Conservation (phyloP, 192 early-diverging fungal genomes). For the Podila clonocystis region DNA sequence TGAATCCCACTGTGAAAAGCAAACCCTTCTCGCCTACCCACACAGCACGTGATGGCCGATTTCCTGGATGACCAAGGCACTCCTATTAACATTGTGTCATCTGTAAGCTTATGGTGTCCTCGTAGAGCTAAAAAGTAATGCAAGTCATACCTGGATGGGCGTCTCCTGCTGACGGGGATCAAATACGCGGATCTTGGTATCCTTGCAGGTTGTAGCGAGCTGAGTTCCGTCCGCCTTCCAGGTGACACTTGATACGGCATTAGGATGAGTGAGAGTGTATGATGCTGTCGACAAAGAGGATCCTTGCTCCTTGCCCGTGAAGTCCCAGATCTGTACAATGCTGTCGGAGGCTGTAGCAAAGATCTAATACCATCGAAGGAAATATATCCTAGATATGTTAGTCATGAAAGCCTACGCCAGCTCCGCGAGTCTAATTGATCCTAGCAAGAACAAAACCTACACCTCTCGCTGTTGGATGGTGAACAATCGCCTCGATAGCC, state of each 20-base stretch:
- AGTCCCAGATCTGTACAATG: slow-evolving; percentile 62
- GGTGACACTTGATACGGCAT: slow-evolving; percentile 60
- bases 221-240: slow-evolving; percentile 70
- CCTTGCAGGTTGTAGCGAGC: slow-evolving; percentile 64
- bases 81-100: slow-evolving; percentile 53
- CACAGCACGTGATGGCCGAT: slow-evolving; percentile 70
- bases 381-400: neutral
- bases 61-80: slow-evolving; percentile 65
- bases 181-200: slow-evolving; percentile 66
- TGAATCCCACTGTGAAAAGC: slow-evolving; percentile 80
- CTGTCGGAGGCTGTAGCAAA: slow-evolving; percentile 55
- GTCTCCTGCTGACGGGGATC: slow-evolving; percentile 61
- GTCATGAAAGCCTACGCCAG: neutral
- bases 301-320: slow-evolving; percentile 31
- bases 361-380: slow-evolving; percentile 32
- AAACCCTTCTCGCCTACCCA: slow-evolving; percentile 75
- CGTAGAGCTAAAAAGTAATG: neutral
- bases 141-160: slow-evolving; percentile 23
- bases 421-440: neutral
- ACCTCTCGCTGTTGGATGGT: slow-evolving; percentile 61
- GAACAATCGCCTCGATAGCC: slow-evolving; percentile 49
- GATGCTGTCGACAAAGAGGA: slow-evolving; percentile 27
- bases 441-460: slow-evolving; percentile 17
- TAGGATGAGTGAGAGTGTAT: slow-evolving; percentile 42
- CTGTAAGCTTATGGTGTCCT: neutral